Base-by-base conservation (phyloP, 2,329 filamentous ascomycete genomes). In the Aspergillus sergii region DNA sequence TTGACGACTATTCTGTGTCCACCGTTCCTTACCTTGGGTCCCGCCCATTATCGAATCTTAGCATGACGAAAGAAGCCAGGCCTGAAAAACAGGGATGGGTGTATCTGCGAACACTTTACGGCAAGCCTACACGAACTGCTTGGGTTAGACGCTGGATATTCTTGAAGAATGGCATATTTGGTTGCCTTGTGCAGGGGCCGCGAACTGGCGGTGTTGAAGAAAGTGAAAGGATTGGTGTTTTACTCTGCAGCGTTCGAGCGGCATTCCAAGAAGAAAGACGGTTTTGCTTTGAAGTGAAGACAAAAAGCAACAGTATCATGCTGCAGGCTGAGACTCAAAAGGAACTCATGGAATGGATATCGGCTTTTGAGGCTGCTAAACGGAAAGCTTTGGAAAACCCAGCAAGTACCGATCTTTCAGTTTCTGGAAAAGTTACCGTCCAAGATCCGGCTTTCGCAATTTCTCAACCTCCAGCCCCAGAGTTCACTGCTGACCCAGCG, bases 271-370 rank as follows among this genome's bases (percentile, higher is more conserved):
- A 99, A 78, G 95, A 99, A 73, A 88, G 95, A 45, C 88, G 95
- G 19, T 99, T 98, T 78, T 98, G 95, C 76, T 97, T 99, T 72
- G 95, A 99, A 78, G 91, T 99, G 72, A 99, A 98, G 83, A 99
- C 95, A 2, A 99, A 97, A 78, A 96, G 92, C 72, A 91, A 91
- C 66, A 95, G 90, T 57, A 89, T 97, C 66, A 82, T 97, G 63
- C 83, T 99, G 3, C 95, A 99, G 79, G 92, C 94, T 5, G 95
- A 99, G 76, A 97, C 93, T 0, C 95, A 99, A 75, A 83, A 82
- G 57, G 92, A 98, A 74, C 85, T 99, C n/a, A 93, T 91, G 63
- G 92, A 96, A 71, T 99, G 95, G 95, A 88, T 99, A 60, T 88
- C 92, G 67, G 89, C 94, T 0, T 97, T 99, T 71, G 94, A 99